A percentile compares a stretch with the other conserved stretches of the same genome.
phyloP scores from a whole-genome alignment of 139 green algal species.

The Parachlorella kessleri region DNA sequence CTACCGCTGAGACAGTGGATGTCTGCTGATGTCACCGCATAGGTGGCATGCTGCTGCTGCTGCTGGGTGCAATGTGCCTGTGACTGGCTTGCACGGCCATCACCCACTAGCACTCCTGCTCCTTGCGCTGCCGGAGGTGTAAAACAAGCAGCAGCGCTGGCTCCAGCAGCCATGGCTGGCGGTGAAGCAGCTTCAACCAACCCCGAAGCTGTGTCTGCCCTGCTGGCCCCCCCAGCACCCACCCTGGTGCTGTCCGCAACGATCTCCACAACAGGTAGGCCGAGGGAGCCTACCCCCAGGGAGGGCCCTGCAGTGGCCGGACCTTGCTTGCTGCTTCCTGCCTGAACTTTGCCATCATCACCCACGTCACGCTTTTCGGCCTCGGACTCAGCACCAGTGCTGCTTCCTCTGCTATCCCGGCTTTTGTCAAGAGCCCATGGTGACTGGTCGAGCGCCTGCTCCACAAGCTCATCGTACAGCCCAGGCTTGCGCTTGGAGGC shows the following conservation, averaged over 20 bases:
- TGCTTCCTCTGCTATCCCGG: neutral
- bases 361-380: neutral
- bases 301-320: too few relatives aligned
- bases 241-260: neutral
- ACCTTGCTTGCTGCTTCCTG: neutral
- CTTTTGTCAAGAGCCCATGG: neutral
- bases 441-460: neutral
- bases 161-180: too few relatives aligned
- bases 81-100: too few relatives aligned
- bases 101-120: too few relatives aligned
- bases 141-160: too few relatives aligned
- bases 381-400: neutral
- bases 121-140: too few relatives aligned
- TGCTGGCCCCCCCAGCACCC: too few relatives aligned
- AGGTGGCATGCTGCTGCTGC: neutral
- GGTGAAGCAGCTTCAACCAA: too few relatives aligned
- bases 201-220: too few relatives aligned
- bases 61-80: too few relatives aligned
- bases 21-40: neutral
- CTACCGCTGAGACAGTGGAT: too few relatives aligned
- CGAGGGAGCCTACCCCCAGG: too few relatives aligned
- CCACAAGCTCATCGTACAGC: slow-evolving; percentile 42
- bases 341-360: neutral
- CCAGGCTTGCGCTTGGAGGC: slow-evolving; percentile 33
- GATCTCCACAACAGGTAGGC: neutral